Evolutionary conservation across 2,329 filamentous ascomycete species (phyloP), one percentile per base, ranked within the genome.

Genomic region (Cordyceps cicadae): DNA sequence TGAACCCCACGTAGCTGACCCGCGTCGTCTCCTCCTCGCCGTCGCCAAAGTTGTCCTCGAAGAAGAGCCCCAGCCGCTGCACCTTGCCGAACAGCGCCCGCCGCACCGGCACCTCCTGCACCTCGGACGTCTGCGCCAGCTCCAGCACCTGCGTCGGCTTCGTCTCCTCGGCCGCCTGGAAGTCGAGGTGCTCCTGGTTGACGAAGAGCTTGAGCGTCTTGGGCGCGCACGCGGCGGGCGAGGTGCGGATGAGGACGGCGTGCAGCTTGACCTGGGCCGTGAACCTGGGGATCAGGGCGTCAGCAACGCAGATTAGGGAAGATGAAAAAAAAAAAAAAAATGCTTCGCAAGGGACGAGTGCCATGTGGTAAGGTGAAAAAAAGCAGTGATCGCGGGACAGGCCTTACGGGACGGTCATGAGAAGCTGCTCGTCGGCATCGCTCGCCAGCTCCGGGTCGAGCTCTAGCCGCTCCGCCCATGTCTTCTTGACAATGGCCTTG

Each of bases 221-320:
- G 2, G 94, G 94, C 3, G 92, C 90, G 26, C 82, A 84, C 59
- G 78, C 71, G 8, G 86, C 84, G 48, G 84, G 79, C 1, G 89
- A 90, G 2, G 90, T 90, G 70, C 93, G 91, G 62, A 99, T 76
- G 26, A 97, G 81, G 70, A 99, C 86, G 29, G 89, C 87, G 76
- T 97, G 92, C 1, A 99, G 86, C 70, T 95, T 96, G 63, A 97
- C 86, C 74, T 97, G 92, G 53, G 90, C 92, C 1, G 92, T 92
- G 77, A 99, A 99, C 2, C 91, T 95, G 64, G 34, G 12, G 29
- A 7, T 1, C 1, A 29, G 7, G 39, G 50, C 15, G 54, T 26
- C 29, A 53, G 6, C 3, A 46, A 54, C 11, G 11, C 2, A 37
- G 34, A 2, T 5, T 24, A 24, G 24, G n/a, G n/a, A n/a, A n/a